Base-by-base conservation (phyloP, 768 basidiomycete genomes). In the Tricholoma furcatifolium region DNA sequence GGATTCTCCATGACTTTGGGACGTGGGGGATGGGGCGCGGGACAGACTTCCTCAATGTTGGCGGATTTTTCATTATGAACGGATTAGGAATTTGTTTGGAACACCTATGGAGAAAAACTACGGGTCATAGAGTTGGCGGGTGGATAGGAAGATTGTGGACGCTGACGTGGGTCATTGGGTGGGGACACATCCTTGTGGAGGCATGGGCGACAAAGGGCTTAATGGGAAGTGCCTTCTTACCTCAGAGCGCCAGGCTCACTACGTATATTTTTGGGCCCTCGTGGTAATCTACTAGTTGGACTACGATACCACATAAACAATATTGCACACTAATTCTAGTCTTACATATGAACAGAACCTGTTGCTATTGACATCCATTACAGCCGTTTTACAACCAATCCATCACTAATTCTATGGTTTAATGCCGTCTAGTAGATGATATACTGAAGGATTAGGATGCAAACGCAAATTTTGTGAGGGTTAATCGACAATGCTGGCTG, bases 21-120 rank as follows among this genome's bases (percentile, higher is more conserved):
- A 52, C 81, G 47, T 85, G 77, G 73, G 81, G 81, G 5, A 77
- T 86, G 78, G 78, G 75, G 1, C 70, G 71, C 4, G 84, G 82
- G 15, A 67, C 70, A 1, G 78, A 86, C 36, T 73, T 79, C 36
- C 43, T 55, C 3, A 47, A 51, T 7, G 67, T 82, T 6, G 65
- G 68, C 1, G 78, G 76, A 1, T 85, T 80, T 62, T 88, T 87
- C 62, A 36, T 86, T 42, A 64, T 82, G 62, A 82, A 78, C 56
- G 84, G 78, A 10, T 59, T 82, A 1, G 83, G 82, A 1, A 57
- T 81, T 7, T 45, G 78, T 1, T 40, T 82, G 30, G 86, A 88
- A 64, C 59, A 65, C 18, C 48, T 63, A 8, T 87, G 74, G 76
- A 75, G 68, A 56, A 58, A 52, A 1, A 42, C 61, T 2, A 80